These are phyloP conservation scores for Anisodus tanguticus DNA, from an alignment of 257 asterid species.

Conservation along the genomic window DNA sequence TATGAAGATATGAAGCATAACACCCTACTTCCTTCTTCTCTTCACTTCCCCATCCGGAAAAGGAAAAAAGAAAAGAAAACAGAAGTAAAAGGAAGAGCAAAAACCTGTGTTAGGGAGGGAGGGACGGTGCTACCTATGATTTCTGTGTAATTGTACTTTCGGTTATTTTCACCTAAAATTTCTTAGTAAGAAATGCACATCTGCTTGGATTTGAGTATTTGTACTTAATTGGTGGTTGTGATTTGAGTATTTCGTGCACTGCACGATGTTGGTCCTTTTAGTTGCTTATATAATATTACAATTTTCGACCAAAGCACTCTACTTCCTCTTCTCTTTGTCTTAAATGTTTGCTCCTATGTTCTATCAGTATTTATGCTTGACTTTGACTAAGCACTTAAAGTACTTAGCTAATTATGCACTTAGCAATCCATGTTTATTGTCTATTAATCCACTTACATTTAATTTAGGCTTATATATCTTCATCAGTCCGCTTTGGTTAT, in stretches of 20 bases:
- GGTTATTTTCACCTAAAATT: slow-evolving; percentile 7
- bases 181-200: neutral
- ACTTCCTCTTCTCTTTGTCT: slow-evolving; percentile 19
- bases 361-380: neutral
- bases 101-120: slow-evolving; percentile 2
- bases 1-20: neutral
- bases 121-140: neutral
- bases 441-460: neutral
- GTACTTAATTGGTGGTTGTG: neutral
- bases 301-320: neutral
- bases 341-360: neutral
- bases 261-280: neutral
- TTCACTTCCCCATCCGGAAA: neutral
- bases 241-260: slow-evolving; percentile 22
- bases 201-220: neutral
- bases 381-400: neutral
- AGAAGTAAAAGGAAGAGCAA: neutral
- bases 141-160: neutral
- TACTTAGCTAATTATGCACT: slow-evolving; percentile 1
- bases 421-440: slow-evolving; percentile 4
- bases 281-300: neutral
- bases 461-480: neutral
- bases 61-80: neutral
- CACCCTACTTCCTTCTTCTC: neutral
- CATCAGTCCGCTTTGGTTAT: neutral